phyloP scores from a whole-genome alignment of 768 basidiomycete species.

The Hypholoma sublateritium region DNA sequence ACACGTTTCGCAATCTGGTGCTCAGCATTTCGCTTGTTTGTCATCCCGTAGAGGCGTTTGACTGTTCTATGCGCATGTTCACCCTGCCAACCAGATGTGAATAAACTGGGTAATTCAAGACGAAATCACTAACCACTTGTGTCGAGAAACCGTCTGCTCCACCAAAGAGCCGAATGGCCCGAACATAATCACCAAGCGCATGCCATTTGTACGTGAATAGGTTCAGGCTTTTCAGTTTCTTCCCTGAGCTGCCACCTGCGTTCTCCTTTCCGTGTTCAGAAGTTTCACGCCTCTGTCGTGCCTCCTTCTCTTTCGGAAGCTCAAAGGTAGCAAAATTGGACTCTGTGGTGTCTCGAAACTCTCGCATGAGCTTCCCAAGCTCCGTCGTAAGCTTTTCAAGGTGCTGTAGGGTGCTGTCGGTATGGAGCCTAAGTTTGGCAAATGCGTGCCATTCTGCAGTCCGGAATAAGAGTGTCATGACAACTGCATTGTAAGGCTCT shows the following conservation, averaged over 20 bases:
- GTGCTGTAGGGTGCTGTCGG: constrained; percentile 20
- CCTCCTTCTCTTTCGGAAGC: constrained; percentile 39
- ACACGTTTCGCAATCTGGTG: constrained; percentile 11
- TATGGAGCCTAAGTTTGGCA: constrained; percentile 31
- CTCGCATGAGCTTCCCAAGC: constrained; percentile 25
- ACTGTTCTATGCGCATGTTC: too few relatives aligned
- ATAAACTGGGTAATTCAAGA: background rate
- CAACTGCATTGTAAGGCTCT: constrained; percentile 12
- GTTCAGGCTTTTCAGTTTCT: constrained; percentile 16
- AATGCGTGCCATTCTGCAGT: constrained; percentile 30
- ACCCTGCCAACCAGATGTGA: too few relatives aligned
- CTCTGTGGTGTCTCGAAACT: constrained; percentile 27
- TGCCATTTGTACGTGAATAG: too few relatives aligned
- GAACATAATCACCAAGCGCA: constrained; percentile 35
- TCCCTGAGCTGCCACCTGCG: background rate
- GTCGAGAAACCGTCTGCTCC: constrained; percentile 38
- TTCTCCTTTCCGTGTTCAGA: background rate
- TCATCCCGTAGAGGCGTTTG: too few relatives aligned
- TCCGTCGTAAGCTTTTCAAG: too few relatives aligned
- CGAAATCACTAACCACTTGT: constrained; percentile 29
- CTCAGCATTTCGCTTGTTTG: too few relatives aligned
- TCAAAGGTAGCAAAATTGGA: constrained; percentile 26
- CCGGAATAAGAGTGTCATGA: constrained; percentile 19
- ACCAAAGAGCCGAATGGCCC: constrained; percentile 26
- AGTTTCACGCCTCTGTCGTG: too few relatives aligned